These are phyloP conservation scores for Castanopsis chinensis DNA, from an alignment of 306 rosid species.

Conservation along the genomic window DNA sequence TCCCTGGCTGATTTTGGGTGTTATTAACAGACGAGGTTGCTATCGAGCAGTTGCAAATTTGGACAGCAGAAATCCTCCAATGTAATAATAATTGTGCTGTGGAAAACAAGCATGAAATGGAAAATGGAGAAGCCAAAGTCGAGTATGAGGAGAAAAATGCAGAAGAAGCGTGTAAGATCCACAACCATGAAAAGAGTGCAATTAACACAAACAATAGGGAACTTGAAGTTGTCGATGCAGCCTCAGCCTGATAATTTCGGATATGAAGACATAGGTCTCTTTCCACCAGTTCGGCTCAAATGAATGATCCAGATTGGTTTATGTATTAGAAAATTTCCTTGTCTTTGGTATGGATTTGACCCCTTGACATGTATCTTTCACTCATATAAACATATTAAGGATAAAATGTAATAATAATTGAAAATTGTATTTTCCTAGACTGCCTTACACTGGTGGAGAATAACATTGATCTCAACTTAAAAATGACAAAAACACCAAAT, in stretches of 20 bases:
- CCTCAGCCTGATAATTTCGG: constrained; percentile 12
- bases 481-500: constrained; percentile 37
- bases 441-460: neutral
- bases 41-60: constrained; percentile 35
- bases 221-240: constrained; percentile 19
- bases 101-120: constrained; percentile 15
- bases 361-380: constrained; percentile 1
- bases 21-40: constrained; percentile 55
- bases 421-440: neutral
- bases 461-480: neutral
- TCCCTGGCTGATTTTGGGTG: neutral
- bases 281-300: neutral
- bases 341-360: neutral
- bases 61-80: constrained; percentile 31
- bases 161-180: constrained; percentile 21
- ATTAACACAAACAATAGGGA: constrained; percentile 10
- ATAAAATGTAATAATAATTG: constrained; percentile 19
- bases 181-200: constrained; percentile 21
- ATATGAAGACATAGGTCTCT: neutral
- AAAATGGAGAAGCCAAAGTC: constrained; percentile 26
- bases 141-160: constrained; percentile 6
- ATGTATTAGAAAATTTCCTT: neutral
- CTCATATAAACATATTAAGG: constrained; percentile 12
- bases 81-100: neutral
- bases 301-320: neutral